phyloP scores from a whole-genome alignment of 208 protist genomes.

The Herpetomonas tarakana region DNA sequence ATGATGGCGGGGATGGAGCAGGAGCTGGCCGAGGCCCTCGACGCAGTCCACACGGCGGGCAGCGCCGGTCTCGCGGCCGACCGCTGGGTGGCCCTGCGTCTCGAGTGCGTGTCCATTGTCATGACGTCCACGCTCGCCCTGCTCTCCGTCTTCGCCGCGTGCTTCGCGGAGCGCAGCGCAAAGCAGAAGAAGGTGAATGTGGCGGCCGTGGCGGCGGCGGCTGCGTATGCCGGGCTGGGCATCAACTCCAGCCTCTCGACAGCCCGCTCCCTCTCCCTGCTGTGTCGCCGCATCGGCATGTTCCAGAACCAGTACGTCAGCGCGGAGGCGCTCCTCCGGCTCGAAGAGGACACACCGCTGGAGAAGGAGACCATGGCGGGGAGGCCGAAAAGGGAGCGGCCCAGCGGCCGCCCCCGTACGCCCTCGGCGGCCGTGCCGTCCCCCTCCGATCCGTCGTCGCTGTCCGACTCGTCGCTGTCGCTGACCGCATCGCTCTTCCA shows the following conservation, averaged over 20 bases:
- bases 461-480: not conserved
- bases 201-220: constrained; percentile 13
- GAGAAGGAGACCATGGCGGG: constrained; percentile 6
- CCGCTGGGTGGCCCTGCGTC: constrained; percentile 65
- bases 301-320: constrained; percentile 83
- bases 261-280: constrained; percentile 45
- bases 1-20: constrained; percentile 32
- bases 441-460: not conserved
- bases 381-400: constrained; percentile 4
- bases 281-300: constrained; percentile 61
- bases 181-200: constrained; percentile 11
- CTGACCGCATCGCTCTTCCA: not conserved
- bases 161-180: constrained; percentile 17
- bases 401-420: not conserved
- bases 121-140: constrained; percentile 56
- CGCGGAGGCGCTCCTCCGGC: constrained; percentile 53
- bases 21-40: constrained; percentile 62
- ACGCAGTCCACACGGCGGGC: constrained; percentile 47
- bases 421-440: not conserved
- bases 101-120: constrained; percentile 67
- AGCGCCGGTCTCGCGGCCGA: constrained; percentile 53
- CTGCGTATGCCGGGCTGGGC: constrained; percentile 58
- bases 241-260: constrained; percentile 61
- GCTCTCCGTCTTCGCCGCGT: constrained; percentile 51
- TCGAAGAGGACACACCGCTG: constrained; percentile 39